Evolutionary conservation across 139 green algal species (phyloP).

Genomic region (Coccomyxa sp.): DNA sequence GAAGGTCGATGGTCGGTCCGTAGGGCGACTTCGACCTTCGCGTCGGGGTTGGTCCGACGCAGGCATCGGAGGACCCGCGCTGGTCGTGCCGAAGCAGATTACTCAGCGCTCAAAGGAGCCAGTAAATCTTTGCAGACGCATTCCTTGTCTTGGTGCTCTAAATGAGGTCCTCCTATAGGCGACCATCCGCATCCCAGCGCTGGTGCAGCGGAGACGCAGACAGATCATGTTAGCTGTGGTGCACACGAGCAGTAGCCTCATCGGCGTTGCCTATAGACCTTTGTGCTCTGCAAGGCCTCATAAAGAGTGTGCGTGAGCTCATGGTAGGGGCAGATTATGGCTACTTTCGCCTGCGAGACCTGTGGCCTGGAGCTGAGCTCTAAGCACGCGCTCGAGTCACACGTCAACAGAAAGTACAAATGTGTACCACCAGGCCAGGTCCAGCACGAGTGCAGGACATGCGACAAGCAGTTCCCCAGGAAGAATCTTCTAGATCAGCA

Average conservation of each 20-base stretch:
- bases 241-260: background rate
- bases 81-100: background rate
- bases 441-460: background rate
- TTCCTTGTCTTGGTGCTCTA: background rate
- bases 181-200: background rate
- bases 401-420: background rate
- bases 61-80: background rate
- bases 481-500: background rate
- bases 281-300: background rate
- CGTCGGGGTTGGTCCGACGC: background rate
- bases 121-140: background rate
- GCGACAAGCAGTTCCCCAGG: background rate
- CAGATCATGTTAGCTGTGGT: background rate
- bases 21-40: background rate
- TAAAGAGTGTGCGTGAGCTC: background rate
- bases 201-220: background rate
- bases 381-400: background rate
- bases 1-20: background rate
- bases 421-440: background rate
- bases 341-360: background rate
- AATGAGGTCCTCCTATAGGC: background rate
- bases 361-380: background rate
- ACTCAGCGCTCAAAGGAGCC: background rate
- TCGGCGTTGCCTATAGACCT: background rate
- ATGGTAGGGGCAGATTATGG: background rate